Base-by-base conservation (phyloP, 306 rosid genomes). In the Cucurbita ficifolia region DNA sequence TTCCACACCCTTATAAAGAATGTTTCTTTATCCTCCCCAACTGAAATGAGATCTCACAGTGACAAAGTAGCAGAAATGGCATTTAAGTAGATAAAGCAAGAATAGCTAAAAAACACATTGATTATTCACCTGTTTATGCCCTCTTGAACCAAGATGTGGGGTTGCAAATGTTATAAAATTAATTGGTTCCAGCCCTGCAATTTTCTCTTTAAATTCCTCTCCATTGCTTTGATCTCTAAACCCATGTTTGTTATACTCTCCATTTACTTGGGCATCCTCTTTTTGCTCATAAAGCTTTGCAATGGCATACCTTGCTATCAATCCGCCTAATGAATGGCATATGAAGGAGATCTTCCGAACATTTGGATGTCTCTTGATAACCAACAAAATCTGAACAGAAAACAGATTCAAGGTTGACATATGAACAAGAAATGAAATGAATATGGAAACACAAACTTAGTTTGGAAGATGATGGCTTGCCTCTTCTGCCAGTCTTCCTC, bases 81-180 rank as follows among this genome's bases (percentile, higher is more conserved):
- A 22, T 43, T 60, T n/a, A 75, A 4, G 49, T 16, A 49, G 22
- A 60, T 49, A 1, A 43, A 43, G 14, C 77, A 74, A 36, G 51
- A 38, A 56, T 11, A 72, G 19, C 6, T 38, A 43, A 42, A 76
- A 49, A 73, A 40, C 29, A 40, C 29, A 62, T 29, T 58, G 21
- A 40, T 46, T 40, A 72, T 58, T 73, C 50, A 88, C 98, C 88
- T 93, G 97, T 40, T 82, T 87, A 80, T 93, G 97, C 45, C 94
- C 97, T 81, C 96, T 80, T 63, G 97, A 79, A 79, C 98, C 98
- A 11, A 93, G 94, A 80, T 93, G 97, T 22, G 98, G 98, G 5
- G 98, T 88, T 13, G 97, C 98, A 8, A 70, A 81, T 45, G 92
- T 85, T 70, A 93, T 87, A 79, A 90, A 93, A 80, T 90, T 93